These are phyloP conservation scores for Tetrahymena borealis DNA, from an alignment of 73 alveolate genomes.

Conservation along the genomic window DNA sequence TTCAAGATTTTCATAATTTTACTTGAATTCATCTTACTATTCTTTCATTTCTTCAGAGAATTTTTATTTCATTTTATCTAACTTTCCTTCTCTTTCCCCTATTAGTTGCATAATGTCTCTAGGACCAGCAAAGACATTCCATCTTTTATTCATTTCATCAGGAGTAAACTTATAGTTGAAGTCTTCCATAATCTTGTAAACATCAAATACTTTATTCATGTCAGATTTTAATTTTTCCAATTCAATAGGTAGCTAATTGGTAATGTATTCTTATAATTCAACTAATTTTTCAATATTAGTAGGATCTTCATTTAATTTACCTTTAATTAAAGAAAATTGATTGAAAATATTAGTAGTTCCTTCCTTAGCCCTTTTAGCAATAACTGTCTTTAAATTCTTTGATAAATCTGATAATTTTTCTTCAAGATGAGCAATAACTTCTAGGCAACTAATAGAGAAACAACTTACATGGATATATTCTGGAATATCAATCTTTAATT, in stretches of 20 bases:
- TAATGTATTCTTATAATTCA: slow-evolving; percentile 84
- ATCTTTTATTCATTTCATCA: slow-evolving; percentile 87
- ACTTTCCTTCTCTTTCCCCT: slow-evolving; percentile 77
- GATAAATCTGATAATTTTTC: slow-evolving; percentile 82
- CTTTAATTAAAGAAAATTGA: slow-evolving; percentile 89
- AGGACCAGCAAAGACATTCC: slow-evolving; percentile 96
- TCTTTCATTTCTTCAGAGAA: slow-evolving; percentile 72
- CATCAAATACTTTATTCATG: slow-evolving; percentile 75
- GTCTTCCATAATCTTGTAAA: slow-evolving; percentile 86
- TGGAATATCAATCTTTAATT: slow-evolving; percentile 79
- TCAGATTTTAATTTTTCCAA: slow-evolving; percentile 83
- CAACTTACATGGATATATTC: slow-evolving; percentile 86
- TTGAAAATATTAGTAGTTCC: slow-evolving; percentile 75
- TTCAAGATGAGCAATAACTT: slow-evolving; percentile 84
- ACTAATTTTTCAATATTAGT: slow-evolving; percentile 91
- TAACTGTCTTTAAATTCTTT: slow-evolving; percentile 86
- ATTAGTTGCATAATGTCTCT: slow-evolving; percentile 77
- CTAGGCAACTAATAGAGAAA: slow-evolving; percentile 93
- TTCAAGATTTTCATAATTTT: slow-evolving; percentile 28
- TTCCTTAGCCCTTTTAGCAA: slow-evolving; percentile 94
- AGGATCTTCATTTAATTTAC: slow-evolving; percentile 88
- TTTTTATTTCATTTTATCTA: slow-evolving; percentile 89
- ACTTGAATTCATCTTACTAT: slow-evolving; percentile 28
- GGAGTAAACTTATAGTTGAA: slow-evolving; percentile 88
- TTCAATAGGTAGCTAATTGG: slow-evolving; percentile 78